Evolutionary conservation across 1,284 basidiomycete species (phyloP).

Genomic region (Ustilago shanxiensis): DNA sequence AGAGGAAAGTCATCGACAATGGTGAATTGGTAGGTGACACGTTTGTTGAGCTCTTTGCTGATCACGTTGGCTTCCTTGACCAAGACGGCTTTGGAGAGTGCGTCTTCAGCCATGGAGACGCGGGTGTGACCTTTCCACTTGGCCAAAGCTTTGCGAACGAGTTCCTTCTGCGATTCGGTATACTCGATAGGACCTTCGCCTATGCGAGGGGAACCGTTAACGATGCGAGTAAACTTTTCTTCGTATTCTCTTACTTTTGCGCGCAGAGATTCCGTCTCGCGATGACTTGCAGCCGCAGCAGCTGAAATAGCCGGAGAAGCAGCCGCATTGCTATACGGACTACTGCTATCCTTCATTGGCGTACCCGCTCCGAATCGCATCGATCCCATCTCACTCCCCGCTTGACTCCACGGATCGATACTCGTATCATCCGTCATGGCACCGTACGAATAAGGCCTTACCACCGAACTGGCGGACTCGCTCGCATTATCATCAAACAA

Average conservation of each 20-base stretch:
- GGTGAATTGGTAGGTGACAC: constrained; percentile 90
- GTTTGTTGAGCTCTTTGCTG: constrained; percentile 76
- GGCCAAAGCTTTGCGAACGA: constrained; percentile 78
- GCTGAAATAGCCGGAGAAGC: constrained; percentile 19
- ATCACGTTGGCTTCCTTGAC: constrained; percentile 89
- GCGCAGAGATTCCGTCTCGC: constrained; percentile 54
- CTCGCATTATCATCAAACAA: constrained; percentile 60
- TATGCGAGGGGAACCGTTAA: constrained; percentile 30
- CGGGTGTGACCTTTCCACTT: constrained; percentile 79
- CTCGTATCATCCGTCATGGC: constrained; percentile 65
- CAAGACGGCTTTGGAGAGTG: constrained; percentile 85
- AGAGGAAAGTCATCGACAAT: constrained; percentile 85
- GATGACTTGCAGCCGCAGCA: constrained; percentile 18
- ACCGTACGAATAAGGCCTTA: constrained; percentile 60
- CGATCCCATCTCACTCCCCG: constrained; percentile 53
- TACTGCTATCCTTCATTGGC: constrained; percentile 30
- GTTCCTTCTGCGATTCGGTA: constrained; percentile 37
- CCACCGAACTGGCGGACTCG: constrained; percentile 55
- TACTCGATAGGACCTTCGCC: constrained; percentile 40
- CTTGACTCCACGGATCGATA: constrained; percentile 63
- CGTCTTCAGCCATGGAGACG: constrained; percentile 84
- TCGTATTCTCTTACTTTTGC: constrained; percentile 65
- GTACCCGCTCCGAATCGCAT: constrained; percentile 35
- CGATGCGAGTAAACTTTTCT: constrained; percentile 51
- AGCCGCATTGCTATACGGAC: constrained; percentile 1